phyloP scores from a whole-genome alignment of 2,329 filamentous ascomycete genomes.

The Stachybotrys chlorohalonatus region DNA sequence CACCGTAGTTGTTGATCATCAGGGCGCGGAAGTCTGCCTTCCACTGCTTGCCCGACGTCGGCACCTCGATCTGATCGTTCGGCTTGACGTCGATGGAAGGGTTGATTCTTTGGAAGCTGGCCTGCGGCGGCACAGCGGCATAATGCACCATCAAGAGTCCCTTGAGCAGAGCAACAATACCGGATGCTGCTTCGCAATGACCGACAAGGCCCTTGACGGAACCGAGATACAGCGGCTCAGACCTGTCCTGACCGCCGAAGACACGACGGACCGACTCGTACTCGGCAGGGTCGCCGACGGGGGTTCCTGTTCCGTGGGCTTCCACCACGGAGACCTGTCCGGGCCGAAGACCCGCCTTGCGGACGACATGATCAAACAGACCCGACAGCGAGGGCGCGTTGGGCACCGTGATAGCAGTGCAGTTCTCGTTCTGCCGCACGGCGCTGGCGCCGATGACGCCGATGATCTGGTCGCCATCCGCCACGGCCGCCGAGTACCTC shows the following conservation, averaged over 20 bases:
- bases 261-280: background rate
- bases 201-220: slow-evolving; percentile 55
- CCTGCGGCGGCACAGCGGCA: slow-evolving; percentile 3
- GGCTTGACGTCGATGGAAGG: slow-evolving; percentile 9
- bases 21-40: slow-evolving; percentile 7
- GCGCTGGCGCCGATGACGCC: slow-evolving; percentile 28
- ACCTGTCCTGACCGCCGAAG: background rate
- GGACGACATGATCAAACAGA: slow-evolving; percentile 15
- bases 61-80: background rate
- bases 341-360: background rate
- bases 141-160: slow-evolving; percentile 54
- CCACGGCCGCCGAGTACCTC: slow-evolving; percentile 32
- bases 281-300: background rate
- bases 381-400: slow-evolving; percentile 20
- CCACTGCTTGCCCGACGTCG: slow-evolving; percentile 6
- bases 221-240: background rate
- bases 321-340: slow-evolving; percentile 21
- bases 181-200: slow-evolving; percentile 52
- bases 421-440: slow-evolving; percentile 31
- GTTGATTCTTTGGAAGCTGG: slow-evolving; percentile 12
- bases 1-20: slow-evolving; percentile 24
- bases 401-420: slow-evolving; percentile 32
- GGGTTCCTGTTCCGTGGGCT: slow-evolving; percentile 35
- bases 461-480: slow-evolving; percentile 34
- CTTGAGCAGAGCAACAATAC: slow-evolving; percentile 48